Percentiles rank a stretch among this genome's conserved stretches.
Conservation (phyloP, 495 filamentous ascomycete species). For the Xylaria nigripes region DNA sequence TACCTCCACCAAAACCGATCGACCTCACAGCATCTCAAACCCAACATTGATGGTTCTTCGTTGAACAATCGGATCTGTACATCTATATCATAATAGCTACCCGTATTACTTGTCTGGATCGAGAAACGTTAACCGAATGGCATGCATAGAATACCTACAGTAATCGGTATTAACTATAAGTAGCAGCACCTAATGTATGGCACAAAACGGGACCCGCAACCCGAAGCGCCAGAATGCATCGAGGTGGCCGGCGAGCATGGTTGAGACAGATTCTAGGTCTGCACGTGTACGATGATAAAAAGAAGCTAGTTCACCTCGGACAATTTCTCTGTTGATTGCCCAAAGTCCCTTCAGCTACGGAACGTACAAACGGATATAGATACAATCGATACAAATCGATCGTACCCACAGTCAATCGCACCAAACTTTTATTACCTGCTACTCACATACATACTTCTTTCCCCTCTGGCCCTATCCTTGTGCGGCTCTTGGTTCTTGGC, state of each 20-base stretch:
- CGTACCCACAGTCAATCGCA: neutral
- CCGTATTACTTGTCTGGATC: neutral
- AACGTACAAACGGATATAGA: neutral
- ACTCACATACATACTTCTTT: no score
- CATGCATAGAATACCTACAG: no score
- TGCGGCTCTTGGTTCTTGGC: conserved; percentile 9
- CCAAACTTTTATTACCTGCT: no score
- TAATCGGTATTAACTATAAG: no score
- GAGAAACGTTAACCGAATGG: no score
- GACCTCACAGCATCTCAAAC: neutral
- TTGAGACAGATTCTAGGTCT: neutral
- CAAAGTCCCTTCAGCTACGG: neutral
- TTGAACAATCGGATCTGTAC: conserved; percentile 2
- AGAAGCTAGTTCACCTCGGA: conserved; percentile 1
- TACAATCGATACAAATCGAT: no score
- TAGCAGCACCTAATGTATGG: no score
- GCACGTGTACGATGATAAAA: conserved; percentile 1
- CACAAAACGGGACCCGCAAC: neutral
- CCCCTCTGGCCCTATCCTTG: neutral
- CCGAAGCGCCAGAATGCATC: conserved; percentile 1
- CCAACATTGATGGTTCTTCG: no score
- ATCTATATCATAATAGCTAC: neutral
- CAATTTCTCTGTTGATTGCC: neutral
- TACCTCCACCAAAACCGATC: neutral
- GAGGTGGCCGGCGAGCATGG: conserved; percentile 2